These are phyloP conservation scores for Populus hybrid DNA, from an alignment of 441 rosid species.

Conservation along the genomic window DNA sequence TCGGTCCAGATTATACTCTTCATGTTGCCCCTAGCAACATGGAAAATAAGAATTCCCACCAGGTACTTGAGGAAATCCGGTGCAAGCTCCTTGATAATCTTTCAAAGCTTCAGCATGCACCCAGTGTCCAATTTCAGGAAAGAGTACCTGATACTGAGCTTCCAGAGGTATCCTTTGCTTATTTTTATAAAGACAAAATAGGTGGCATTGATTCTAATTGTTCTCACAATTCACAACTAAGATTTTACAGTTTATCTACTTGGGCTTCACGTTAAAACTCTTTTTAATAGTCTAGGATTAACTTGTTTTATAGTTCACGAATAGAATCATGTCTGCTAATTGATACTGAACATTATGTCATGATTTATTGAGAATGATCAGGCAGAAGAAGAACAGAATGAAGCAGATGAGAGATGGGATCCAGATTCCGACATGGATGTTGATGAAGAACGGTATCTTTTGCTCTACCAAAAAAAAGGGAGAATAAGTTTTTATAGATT, in stretches of 20 bases:
- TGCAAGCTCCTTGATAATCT: conserved; percentile 72
- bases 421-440: conserved; percentile 60
- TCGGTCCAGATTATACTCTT: conserved; percentile 25
- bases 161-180: conserved; percentile 58
- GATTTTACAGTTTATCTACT: not conserved
- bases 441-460: conserved; percentile 52
- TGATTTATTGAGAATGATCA: conserved; percentile 24
- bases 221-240: not conserved
- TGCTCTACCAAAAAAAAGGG: too few species aligned
- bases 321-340: not conserved
- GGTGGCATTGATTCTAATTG: not conserved
- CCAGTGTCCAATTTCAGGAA: conserved; percentile 87
- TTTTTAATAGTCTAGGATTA: not conserved
- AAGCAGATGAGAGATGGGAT: conserved; percentile 56
- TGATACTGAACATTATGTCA: conserved; percentile 4
- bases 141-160: conserved; percentile 71
- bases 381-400: conserved; percentile 55
- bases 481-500: not conserved
- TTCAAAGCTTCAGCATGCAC: conserved; percentile 87
- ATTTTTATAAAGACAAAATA: not conserved
- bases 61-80: conserved; percentile 55
- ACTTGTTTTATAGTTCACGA: not conserved
- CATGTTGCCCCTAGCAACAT: conserved; percentile 86
- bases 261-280: too few species aligned
- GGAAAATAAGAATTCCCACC: conserved; percentile 73